Percentiles rank a stretch among this genome's conserved stretches.
These are phyloP conservation scores for Neofusicoccum sp. DNA, from an alignment of 2,329 filamentous ascomycete species.

Conservation along the genomic window DNA sequence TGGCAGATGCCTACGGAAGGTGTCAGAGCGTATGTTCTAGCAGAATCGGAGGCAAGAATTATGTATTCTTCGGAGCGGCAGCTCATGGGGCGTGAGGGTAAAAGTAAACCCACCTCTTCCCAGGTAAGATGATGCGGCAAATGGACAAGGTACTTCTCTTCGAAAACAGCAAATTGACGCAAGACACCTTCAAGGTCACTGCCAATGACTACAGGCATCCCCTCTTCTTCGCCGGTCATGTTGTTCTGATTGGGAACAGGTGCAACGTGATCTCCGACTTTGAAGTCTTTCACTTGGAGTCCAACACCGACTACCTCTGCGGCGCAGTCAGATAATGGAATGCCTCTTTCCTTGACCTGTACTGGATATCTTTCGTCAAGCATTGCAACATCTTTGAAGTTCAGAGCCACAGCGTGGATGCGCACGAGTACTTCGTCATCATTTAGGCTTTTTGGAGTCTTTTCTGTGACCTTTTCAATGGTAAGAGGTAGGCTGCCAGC, in stretches of 20 bases:
- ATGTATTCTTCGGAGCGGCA: too few species aligned
- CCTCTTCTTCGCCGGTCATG: slow-evolving; percentile 22
- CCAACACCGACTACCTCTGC: slow-evolving; percentile 28
- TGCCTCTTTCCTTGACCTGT: slow-evolving; percentile 20
- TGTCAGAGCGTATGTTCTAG: too few species aligned
- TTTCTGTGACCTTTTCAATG: slow-evolving; percentile 20
- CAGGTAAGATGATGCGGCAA: slow-evolving; percentile 25
- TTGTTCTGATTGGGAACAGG: slow-evolving; percentile 19
- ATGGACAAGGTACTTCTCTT: slow-evolving; percentile 27
- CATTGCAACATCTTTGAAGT: slow-evolving; percentile 31
- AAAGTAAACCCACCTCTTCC: too few species aligned
- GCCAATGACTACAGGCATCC: slow-evolving; percentile 14
- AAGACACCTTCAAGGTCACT: slow-evolving; percentile 25
- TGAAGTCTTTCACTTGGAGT: slow-evolving; percentile 22
- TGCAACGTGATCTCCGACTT: slow-evolving; percentile 26
- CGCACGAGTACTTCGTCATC: slow-evolving; percentile 26
- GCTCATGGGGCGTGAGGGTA: too few species aligned
- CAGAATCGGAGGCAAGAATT: too few species aligned
- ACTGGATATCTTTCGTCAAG: slow-evolving; percentile 24
- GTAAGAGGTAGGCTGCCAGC: slow-evolving; percentile 15
- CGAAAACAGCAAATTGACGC: slow-evolving; percentile 27
- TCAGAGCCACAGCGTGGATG: slow-evolving; percentile 30
- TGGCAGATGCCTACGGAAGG: slow-evolving; percentile 22
- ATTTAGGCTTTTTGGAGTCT: slow-evolving; percentile 21
- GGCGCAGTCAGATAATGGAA: slow-evolving; percentile 27